Evolutionary conservation across 2,329 filamentous ascomycete genomes (phyloP).

Genomic region (Xenoacremonium recifei): DNA sequence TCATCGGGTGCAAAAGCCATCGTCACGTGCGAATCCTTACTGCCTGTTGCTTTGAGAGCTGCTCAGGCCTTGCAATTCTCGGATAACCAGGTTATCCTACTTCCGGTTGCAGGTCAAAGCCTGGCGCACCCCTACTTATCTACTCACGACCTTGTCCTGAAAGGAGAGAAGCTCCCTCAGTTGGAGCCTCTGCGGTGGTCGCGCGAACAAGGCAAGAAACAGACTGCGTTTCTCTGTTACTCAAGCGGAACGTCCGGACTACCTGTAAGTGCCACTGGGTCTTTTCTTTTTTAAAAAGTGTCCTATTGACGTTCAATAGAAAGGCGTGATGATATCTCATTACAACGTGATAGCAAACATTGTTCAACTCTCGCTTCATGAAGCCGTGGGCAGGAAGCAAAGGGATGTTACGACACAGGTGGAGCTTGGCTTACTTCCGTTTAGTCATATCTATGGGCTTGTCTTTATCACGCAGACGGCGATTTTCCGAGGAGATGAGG

Average conservation of each 20-base stretch:
- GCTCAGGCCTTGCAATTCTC: constrained; percentile 60
- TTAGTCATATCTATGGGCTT: constrained; percentile 77
- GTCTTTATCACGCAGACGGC: constrained; percentile 66
- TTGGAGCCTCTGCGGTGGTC: constrained; percentile 53
- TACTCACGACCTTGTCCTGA: constrained; percentile 58
- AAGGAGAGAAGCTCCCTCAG: constrained; percentile 49
- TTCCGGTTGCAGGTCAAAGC: constrained; percentile 51
- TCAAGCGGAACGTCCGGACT: constrained; percentile 71
- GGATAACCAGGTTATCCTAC: constrained; percentile 59
- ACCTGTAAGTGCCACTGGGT: constrained; percentile 33
- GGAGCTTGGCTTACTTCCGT: constrained; percentile 63
- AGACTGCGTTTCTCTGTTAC: constrained; percentile 69
- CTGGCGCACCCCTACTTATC: constrained; percentile 53
- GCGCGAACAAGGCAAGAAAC: constrained; percentile 57
- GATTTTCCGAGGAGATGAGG: constrained; percentile 68
- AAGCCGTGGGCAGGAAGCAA: constrained; percentile 13
- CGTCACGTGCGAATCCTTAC: constrained; percentile 65
- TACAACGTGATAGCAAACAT: no score
- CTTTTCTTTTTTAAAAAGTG: rapidly evolving
- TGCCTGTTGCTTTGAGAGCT: constrained; percentile 61
- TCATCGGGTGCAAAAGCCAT: constrained; percentile 63
- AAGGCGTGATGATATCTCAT: no score
- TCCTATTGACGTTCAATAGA: constrained; percentile 1
- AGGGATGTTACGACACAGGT: no score
- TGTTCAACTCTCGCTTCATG: no score